Conservation (phyloP, 768 basidiomycete genomes). For the Baorangia bicolor region DNA sequence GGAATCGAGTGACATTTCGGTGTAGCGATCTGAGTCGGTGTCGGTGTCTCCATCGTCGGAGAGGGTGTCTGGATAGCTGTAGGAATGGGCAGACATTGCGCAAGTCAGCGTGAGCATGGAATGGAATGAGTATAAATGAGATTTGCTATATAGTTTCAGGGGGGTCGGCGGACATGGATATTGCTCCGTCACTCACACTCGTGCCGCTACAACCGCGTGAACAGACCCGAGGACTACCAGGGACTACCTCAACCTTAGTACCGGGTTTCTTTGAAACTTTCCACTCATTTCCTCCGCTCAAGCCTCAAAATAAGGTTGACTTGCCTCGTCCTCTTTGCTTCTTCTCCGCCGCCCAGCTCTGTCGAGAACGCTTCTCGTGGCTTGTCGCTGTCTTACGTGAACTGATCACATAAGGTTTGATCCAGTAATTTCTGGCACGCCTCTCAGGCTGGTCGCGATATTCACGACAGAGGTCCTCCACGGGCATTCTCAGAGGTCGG, state of each 20-base stretch:
- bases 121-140: conserved; percentile 23
- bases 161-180: conserved; percentile 34
- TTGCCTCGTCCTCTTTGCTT: conserved; percentile 2
- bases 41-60: conserved; percentile 49
- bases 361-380: conserved; percentile 1
- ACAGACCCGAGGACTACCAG: conserved; percentile 25
- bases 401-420: conserved; percentile 12
- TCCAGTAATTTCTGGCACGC: neutral
- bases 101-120: conserved; percentile 10
- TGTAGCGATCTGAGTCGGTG: conserved; percentile 42
- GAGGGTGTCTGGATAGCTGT: conserved; percentile 3
- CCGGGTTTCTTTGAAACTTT: neutral
- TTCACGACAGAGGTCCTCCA: conserved; percentile 8
- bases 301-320: neutral
- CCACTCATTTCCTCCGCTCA: neutral
- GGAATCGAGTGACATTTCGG: conserved; percentile 40
- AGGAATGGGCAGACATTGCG: conserved; percentile 15
- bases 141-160: conserved; percentile 17
- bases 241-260: neutral
- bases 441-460: conserved; percentile 3
- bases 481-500: conserved; percentile 11
- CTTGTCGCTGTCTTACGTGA: conserved; percentile 16
- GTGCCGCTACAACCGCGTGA: conserved; percentile 31
- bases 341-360: conserved; percentile 1
- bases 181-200: conserved; percentile 30